Evolutionary conservation across 169 alveolate genomes (phyloP).

Genomic region (Cryptosporidium andersoni): DNA sequence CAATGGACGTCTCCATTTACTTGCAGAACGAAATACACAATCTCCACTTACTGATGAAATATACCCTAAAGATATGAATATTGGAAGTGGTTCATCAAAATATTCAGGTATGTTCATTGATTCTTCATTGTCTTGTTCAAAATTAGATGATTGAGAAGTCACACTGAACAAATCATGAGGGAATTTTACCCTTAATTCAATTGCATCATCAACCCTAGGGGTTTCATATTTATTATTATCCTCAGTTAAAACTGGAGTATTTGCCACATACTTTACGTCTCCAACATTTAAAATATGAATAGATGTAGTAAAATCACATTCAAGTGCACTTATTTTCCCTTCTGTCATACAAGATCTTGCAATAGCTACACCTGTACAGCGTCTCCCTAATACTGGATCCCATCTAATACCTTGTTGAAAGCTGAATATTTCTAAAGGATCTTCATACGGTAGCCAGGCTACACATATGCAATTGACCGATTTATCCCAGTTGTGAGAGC

Average conservation of each 20-base stretch:
- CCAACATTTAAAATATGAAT: constrained; percentile 59
- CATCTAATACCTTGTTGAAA: constrained; percentile 69
- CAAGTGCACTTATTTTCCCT: constrained; percentile 34
- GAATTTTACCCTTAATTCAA: constrained; percentile 35
- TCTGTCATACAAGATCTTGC: constrained; percentile 60
- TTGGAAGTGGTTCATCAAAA: constrained; percentile 41
- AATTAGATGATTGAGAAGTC: background rate
- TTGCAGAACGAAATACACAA: constrained; percentile 40
- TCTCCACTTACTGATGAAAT: constrained; percentile 21
- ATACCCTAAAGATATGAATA: constrained; percentile 50
- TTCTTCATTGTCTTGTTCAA: background rate
- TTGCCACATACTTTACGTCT: constrained; percentile 9
- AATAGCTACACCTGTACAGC: constrained; percentile 68
- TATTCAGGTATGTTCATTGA: background rate
- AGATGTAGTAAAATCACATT: constrained; percentile 66
- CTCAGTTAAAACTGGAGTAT: background rate
- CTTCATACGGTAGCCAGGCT: constrained; percentile 62
- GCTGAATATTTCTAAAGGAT: constrained; percentile 55
- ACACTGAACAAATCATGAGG: constrained; percentile 18
- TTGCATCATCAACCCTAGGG: constrained; percentile 31
- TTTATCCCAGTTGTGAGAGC: background rate
- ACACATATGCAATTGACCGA: constrained; percentile 59
- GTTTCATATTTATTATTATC: background rate
- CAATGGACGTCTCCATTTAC: constrained; percentile 62
- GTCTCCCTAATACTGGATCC: constrained; percentile 68